Base-by-base conservation (phyloP, 164 flowering plant species). In the Dillenia suffruticosa region DNA sequence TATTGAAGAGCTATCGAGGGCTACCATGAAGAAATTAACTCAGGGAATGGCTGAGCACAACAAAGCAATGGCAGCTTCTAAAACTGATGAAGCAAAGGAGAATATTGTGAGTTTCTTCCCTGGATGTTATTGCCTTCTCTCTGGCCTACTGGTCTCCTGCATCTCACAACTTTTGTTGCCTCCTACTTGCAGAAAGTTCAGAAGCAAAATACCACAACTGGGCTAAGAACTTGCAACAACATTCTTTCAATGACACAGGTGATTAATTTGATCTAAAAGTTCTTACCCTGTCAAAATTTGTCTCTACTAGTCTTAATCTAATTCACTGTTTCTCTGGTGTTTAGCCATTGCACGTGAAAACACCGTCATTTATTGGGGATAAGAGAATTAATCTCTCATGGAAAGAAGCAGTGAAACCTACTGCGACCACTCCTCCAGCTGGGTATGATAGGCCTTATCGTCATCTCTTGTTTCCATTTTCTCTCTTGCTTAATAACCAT, bases 171-270 rank as follows among this genome's bases (percentile, higher is more conserved):
- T 51, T 51, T 9, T 59, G 10, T 22, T 13, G 8, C 46, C 13
- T 32, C 51, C 16, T 56, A 26, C 11, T 58, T 77, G 74, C 87
- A 94, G 98, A 94, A 83, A 85, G 64, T 77, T 53, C 76, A 89
- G 61, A 83, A 82, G 66, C 92, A 83, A 78, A 87, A 87, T 62
- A 72, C 95, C 12, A 84, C 92, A 22, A 80, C 86, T 61, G 97
- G 96, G 16, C 70, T 94, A 76, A 76, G 89, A 19, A 89, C 95
- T 44, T 94, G 96, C 80, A 90, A 89, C 74, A 90, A 93, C 74
- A 93, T 93, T 58, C 76, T 90, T 63, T 80, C 90, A 32, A 93
- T 90, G 98, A 77, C 97, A 51, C 87, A 88, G 90, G 99, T 94
- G 26, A 16, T 55, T 43, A 63, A 15, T 2, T 54, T 43, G 19